Conservation (phyloP, 371 early-diverging fungal species). For the Mortierella sp. region DNA sequence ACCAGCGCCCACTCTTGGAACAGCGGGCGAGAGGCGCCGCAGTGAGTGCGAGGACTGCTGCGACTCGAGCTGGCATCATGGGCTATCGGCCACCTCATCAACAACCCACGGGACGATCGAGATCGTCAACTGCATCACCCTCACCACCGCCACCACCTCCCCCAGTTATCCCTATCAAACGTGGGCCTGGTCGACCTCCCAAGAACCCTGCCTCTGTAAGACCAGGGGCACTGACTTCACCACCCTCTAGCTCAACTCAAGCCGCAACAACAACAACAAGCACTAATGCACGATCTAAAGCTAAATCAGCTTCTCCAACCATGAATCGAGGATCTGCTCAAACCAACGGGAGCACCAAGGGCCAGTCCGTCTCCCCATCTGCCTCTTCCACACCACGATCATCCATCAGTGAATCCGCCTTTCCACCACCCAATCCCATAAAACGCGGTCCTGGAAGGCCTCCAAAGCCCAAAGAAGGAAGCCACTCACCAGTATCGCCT, state of each 20-base stretch:
- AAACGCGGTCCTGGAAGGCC: constrained; percentile 41
- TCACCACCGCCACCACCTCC: constrained; percentile 18
- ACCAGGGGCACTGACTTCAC: neutral
- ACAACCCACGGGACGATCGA: neutral
- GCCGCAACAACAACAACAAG: neutral
- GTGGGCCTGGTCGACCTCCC: constrained; percentile 51
- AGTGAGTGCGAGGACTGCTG: neutral
- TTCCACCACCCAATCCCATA: neutral
- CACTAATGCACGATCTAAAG: constrained; percentile 13
- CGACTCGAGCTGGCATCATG: constrained; percentile 38
- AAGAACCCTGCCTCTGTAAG: constrained; percentile 21
- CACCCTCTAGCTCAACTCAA: constrained; percentile 5
- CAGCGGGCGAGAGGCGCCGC: constrained; percentile 14
- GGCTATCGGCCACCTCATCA: constrained; percentile 9
- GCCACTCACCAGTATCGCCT: neutral
- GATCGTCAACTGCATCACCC: neutral
- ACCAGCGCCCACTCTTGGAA: constrained; percentile 26
- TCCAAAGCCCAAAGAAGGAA: constrained; percentile 11
- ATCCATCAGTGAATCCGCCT: constrained; percentile 10
- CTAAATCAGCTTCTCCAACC: constrained; percentile 44
- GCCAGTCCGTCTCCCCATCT: constrained; percentile 7
- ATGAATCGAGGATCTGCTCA: constrained; percentile 19
- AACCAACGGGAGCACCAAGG: neutral
- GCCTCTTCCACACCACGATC: constrained; percentile 20
- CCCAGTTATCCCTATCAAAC: constrained; percentile 31